Evolutionary conservation across 768 basidiomycete species (phyloP).

Genomic region (Cystofilobasidium bisporidii): DNA sequence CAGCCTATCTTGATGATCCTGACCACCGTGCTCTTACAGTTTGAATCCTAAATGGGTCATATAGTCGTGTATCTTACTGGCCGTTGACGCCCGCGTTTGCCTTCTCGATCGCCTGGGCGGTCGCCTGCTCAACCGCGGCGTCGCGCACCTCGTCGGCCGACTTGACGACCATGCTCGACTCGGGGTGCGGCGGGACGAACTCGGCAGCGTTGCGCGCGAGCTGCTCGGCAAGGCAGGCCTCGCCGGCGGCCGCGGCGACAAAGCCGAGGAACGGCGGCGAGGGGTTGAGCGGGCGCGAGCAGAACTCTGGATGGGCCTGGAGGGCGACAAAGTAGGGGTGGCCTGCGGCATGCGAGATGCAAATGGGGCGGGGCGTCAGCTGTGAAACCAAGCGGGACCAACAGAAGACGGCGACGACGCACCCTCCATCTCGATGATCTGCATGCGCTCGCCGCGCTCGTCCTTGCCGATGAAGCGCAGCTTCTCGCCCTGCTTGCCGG

Average conservation of each 20-base stretch:
- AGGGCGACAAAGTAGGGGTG: constrained; percentile 90
- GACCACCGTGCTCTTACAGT: too few relatives aligned
- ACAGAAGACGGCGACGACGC: background rate
- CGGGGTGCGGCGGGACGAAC: constrained; percentile 40
- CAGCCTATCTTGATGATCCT: too few relatives aligned
- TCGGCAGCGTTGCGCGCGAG: constrained; percentile 52
- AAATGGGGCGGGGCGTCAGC: background rate
- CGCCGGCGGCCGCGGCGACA: constrained; percentile 64
- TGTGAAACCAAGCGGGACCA: background rate
- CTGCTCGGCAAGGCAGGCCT: constrained; percentile 59
- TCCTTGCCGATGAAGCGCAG: constrained; percentile 78
- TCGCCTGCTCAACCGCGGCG: constrained; percentile 6
- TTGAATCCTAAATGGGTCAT: too few relatives aligned
- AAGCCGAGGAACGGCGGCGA: constrained; percentile 96
- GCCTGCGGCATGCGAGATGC: constrained; percentile 49
- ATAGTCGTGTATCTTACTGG: background rate
- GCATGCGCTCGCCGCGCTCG: constrained; percentile 95
- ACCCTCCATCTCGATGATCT: constrained; percentile 80
- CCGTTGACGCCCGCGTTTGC: constrained; percentile 6
- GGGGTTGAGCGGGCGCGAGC: constrained; percentile 93
- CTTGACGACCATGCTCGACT: constrained; percentile 35
- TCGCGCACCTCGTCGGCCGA: constrained; percentile 32
- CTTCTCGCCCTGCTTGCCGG: constrained; percentile 47
- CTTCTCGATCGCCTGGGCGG: background rate
- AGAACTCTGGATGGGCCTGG: constrained; percentile 98